Evolutionary conservation across 345 rosid genomes (phyloP).

Genomic region (Luvunga scandens): DNA sequence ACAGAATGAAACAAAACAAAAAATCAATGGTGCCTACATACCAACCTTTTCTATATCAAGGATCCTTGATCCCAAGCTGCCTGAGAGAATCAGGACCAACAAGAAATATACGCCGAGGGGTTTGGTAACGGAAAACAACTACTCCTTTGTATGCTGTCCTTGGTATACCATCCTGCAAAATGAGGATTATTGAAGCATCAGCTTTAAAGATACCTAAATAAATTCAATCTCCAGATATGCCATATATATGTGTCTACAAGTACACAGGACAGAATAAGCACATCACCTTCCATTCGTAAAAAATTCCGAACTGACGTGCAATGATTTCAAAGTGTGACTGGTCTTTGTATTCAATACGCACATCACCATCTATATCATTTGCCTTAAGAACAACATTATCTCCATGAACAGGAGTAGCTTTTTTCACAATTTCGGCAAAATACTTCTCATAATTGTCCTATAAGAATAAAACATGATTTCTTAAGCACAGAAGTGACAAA

Average conservation of each 20-base stretch:
- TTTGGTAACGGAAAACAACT: conserved; percentile 71
- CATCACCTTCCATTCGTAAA: conserved; percentile 94
- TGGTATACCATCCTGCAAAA: conserved; percentile 84
- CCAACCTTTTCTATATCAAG: conserved; percentile 28
- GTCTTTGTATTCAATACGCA: conserved; percentile 66
- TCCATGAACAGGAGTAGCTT: conserved; percentile 67
- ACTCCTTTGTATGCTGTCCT: conserved; percentile 94
- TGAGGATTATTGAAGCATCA: background rate
- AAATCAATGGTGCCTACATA: background rate
- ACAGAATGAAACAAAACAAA: background rate
- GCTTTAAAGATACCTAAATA: background rate
- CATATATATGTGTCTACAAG: background rate
- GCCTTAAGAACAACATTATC: conserved; percentile 67
- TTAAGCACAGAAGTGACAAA: background rate
- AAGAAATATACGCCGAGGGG: conserved; percentile 65
- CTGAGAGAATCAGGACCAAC: conserved; percentile 62
- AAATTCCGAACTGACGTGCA: conserved; percentile 85
- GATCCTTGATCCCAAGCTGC: conserved; percentile 59
- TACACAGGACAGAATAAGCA: background rate
- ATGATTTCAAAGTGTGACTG: conserved; percentile 72
- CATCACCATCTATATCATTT: conserved; percentile 59
- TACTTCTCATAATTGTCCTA: conserved; percentile 67
- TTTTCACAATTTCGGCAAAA: conserved; percentile 62
- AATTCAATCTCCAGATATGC: background rate
- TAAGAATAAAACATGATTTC: conserved; percentile 22